Conservation (phyloP, 2,329 filamentous ascomycete genomes). For the Exophiala sideris region DNA sequence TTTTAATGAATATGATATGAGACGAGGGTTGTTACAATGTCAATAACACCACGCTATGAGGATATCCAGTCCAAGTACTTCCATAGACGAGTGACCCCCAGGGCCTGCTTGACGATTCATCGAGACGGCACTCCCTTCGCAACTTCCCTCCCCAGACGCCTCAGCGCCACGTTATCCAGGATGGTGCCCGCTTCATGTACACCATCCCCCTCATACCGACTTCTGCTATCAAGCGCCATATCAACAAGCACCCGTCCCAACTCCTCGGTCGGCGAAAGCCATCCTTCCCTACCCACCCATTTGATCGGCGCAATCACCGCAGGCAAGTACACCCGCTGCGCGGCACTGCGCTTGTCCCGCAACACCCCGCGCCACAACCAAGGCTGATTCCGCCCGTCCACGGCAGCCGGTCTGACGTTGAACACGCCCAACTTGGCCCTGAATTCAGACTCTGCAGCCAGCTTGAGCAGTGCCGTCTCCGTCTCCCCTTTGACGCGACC, state of each 20-base stretch:
- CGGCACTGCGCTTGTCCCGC: constrained; percentile 30
- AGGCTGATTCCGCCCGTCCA: constrained; percentile 51
- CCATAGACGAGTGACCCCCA: too few relatives aligned
- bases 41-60: too few relatives aligned
- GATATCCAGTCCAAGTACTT: too few relatives aligned
- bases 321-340: constrained; percentile 29
- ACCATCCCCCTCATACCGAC: constrained; percentile 5
- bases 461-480: constrained; percentile 57
- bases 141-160: constrained; percentile 11
- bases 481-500: constrained; percentile 65
- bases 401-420: constrained; percentile 57
- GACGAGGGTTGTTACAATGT: too few relatives aligned
- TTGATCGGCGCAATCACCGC: constrained; percentile 23
- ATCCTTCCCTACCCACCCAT: not conserved
- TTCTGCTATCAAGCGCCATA: constrained; percentile 46
- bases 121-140: not conserved
- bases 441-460: constrained; percentile 42
- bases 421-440: constrained; percentile 52
- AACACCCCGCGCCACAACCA: constrained; percentile 35
- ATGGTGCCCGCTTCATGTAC: constrained; percentile 17
- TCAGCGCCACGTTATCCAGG: constrained; percentile 15
- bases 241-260: constrained; percentile 49
- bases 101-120: too few relatives aligned
- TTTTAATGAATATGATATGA: too few relatives aligned
- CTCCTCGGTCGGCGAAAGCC: constrained; percentile 39